Conservation (phyloP, 768 basidiomycete species). For the Omphalotus guepiniiformis region DNA sequence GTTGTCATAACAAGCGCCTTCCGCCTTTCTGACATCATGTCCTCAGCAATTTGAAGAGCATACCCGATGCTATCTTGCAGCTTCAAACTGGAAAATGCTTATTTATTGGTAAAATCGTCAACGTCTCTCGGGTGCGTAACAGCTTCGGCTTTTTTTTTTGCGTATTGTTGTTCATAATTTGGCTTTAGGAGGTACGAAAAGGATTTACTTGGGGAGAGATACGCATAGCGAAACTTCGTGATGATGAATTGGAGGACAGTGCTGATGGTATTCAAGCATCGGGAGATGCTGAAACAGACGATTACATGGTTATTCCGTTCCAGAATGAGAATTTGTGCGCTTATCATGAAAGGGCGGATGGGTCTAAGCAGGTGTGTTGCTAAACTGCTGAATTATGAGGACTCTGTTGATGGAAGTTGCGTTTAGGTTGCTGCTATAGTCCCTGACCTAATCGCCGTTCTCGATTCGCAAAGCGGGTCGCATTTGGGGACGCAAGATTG, state of each 20-base stretch:
- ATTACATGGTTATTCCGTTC: conserved; percentile 48
- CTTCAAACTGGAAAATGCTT: conserved; percentile 31
- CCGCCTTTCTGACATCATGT: neutral
- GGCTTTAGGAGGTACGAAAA: conserved; percentile 27
- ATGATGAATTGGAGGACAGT: conserved; percentile 26
- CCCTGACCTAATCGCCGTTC: conserved; percentile 60
- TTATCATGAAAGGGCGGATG: conserved; percentile 31
- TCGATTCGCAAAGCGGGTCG: conserved; percentile 58
- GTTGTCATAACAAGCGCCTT: neutral
- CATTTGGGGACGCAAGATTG: conserved; percentile 60
- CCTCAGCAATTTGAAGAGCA: conserved; percentile 23
- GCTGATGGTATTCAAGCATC: conserved; percentile 1
- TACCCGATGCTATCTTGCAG: conserved; percentile 24
- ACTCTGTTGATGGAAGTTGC: too few species aligned
- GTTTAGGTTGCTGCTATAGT: conserved; percentile 54
- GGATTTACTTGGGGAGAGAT: conserved; percentile 35
- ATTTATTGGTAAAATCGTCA: conserved; percentile 58
- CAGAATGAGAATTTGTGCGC: conserved; percentile 61
- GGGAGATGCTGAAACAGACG: conserved; percentile 16
- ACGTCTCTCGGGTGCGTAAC: conserved; percentile 34
- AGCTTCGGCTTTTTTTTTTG: neutral
- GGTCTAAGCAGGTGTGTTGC: conserved; percentile 17
- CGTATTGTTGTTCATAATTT: neutral
- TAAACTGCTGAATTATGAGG: too few species aligned
- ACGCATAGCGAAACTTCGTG: conserved; percentile 23